Evolutionary conservation across 192 early-diverging fungal species (phyloP).

Genomic region (Coemansia sp.): DNA sequence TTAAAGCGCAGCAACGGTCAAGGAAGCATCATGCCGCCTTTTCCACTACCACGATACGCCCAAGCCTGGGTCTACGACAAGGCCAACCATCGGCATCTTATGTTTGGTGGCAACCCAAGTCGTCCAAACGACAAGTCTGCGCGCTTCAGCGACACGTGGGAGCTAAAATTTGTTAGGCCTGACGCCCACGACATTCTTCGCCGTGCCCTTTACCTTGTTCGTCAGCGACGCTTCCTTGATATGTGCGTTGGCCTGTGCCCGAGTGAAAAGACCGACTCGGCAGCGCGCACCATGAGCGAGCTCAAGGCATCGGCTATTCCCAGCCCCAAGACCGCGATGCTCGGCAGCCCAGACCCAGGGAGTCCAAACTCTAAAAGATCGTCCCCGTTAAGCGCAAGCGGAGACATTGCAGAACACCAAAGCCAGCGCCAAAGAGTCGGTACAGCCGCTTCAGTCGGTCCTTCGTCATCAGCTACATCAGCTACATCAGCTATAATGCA

Average conservation of each 20-base stretch:
- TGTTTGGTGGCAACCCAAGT: slow-evolving; percentile 93
- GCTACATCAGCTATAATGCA: no score
- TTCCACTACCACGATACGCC: slow-evolving; percentile 86
- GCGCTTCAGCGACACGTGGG: slow-evolving; percentile 55
- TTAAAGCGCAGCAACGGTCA: neutral
- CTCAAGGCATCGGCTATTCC: slow-evolving; percentile 48
- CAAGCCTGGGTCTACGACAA: slow-evolving; percentile 90
- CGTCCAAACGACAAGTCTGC: slow-evolving; percentile 44
- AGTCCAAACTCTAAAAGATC: slow-evolving; percentile 11
- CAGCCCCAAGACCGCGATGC: slow-evolving; percentile 34
- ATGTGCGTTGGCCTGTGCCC: slow-evolving; percentile 58
- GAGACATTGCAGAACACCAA: slow-evolving; percentile 4
- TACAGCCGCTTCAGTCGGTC: neutral
- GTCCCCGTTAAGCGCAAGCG: slow-evolving; percentile 8
- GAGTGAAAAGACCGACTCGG: neutral
- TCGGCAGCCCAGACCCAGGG: slow-evolving; percentile 11
- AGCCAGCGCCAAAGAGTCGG: slow-evolving; percentile 21
- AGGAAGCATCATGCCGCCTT: slow-evolving; percentile 24
- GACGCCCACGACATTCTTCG: slow-evolving; percentile 67
- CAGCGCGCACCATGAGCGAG: slow-evolving; percentile 9
- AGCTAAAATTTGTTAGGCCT: slow-evolving; percentile 50
- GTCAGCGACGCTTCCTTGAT: slow-evolving; percentile 79
- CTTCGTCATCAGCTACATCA: neutral
- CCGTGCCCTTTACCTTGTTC: slow-evolving; percentile 72
- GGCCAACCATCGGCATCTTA: slow-evolving; percentile 67